Base-by-base conservation (phyloP, 768 basidiomycete genomes). In the Tephrocybe sp. region DNA sequence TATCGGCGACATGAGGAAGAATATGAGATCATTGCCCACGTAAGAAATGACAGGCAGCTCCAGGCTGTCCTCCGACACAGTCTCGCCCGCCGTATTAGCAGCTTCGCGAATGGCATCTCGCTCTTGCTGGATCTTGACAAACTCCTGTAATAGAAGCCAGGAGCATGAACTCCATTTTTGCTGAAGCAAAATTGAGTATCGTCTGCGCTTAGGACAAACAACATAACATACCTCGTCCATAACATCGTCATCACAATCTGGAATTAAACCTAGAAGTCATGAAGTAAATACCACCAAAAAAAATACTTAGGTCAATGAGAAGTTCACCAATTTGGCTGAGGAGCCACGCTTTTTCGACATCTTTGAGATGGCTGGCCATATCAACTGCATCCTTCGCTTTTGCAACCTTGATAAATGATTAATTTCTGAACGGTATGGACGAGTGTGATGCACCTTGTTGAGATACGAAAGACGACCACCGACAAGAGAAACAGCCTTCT, bases 141-240 rank as follows among this genome's bases (percentile, higher is more conserved):
- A 87, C 64, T 88, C 84, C 31, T 75, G 78, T 2, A 91, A 72
- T 1, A 90, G 75, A 2, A 90, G 72, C 88, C 89, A 92, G 15
- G 89, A 87, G 60, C 89, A 90, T 34, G 83, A 83, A 57, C 79
- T 82, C 83, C 85, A 87, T 79, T 87, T 88, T 82, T 89, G 86
- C 83, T 84, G 44, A 25, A 16, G 19, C 12, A 32, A 22, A 24
- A 18, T 36, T 49, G 11, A 51, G 27, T 15, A 12, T 11, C 3
- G 39, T 4, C 19, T 13, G 24, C 3, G 9, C 8, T 30, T 1
- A 21, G 26, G 9, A 37, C 48, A 54, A 43, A n/a, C 6, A 21
- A 3, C 9, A 32, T 31, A 35, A 27, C 72, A 54, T 57, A 88
- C 88, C 75, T 92, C 92, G 65, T 93, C 92, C 91, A 89, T 90